Percentiles rank a stretch among this genome's conserved stretches.
Conservation (phyloP, 768 basidiomycete species). For the Hortiboletus campestris region DNA sequence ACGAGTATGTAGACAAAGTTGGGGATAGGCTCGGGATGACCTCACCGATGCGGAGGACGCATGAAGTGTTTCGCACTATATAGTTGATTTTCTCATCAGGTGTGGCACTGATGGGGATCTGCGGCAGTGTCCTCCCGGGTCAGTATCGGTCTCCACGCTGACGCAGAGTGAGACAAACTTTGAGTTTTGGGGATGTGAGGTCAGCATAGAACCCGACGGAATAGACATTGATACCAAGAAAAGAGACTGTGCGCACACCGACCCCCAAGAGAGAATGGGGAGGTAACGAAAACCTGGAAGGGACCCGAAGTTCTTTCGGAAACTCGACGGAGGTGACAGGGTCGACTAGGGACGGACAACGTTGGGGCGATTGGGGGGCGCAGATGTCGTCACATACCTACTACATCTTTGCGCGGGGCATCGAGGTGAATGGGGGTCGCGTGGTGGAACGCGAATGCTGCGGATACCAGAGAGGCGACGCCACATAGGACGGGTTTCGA, state of each 20-base stretch:
- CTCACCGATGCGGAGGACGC: conserved; percentile 73
- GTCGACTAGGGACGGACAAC: conserved; percentile 47
- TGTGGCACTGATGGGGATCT: conserved; percentile 56
- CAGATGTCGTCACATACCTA: conserved; percentile 12
- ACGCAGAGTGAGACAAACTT: conserved; percentile 36
- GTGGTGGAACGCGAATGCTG: conserved; percentile 28
- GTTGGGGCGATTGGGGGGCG: neutral
- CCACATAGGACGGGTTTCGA: conserved; percentile 32
- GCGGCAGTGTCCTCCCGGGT: neutral
- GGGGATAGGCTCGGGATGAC: neutral
- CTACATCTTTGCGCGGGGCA: conserved; percentile 30
- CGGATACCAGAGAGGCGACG: conserved; percentile 33
- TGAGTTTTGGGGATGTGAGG: conserved; percentile 59
- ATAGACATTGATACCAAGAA: conserved; percentile 86
- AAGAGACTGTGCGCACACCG: conserved; percentile 87
- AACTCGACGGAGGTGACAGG: conserved; percentile 73
- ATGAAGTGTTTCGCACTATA: conserved; percentile 65
- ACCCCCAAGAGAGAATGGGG: conserved; percentile 73
- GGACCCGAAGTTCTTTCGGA: conserved; percentile 61
- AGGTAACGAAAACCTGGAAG: conserved; percentile 60
- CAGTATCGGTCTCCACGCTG: neutral
- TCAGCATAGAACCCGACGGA: conserved; percentile 90
- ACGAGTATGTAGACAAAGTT: neutral
- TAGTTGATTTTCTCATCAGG: conserved; percentile 70
- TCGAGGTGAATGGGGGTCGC: conserved; percentile 44